Evolutionary conservation across 2,329 filamentous ascomycete species (phyloP).

Genomic region (Rosellinia necatrix): DNA sequence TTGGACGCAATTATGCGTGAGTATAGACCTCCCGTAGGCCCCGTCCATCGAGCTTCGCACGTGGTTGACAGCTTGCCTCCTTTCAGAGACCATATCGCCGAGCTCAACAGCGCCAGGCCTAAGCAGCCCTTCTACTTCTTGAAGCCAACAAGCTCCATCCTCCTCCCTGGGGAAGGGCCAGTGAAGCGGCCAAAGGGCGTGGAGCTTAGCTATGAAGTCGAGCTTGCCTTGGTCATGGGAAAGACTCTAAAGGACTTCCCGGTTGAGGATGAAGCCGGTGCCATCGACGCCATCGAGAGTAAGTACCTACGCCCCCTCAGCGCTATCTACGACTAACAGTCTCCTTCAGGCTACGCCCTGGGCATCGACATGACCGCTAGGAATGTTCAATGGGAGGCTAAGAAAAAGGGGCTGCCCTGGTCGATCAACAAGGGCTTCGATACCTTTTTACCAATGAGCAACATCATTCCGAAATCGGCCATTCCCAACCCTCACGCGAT

Average conservation of each 20-base stretch:
- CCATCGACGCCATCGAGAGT: slow-evolving; percentile 83
- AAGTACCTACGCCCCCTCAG: slow-evolving; percentile 34
- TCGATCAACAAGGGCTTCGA: slow-evolving; percentile 97
- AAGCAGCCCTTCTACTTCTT: slow-evolving; percentile 99
- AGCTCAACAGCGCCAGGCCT: slow-evolving; percentile 84
- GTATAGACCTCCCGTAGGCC: slow-evolving; percentile 38
- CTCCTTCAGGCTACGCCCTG: slow-evolving; percentile 73
- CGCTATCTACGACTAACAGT: slow-evolving; percentile 7
- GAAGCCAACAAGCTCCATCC: slow-evolving; percentile 86
- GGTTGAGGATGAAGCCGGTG: slow-evolving; percentile 73
- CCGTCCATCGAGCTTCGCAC: not conserved
- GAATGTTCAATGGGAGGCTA: slow-evolving; percentile 94
- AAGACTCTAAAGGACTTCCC: slow-evolving; percentile 78
- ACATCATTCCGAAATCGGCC: slow-evolving; percentile 76
- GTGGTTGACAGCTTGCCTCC: slow-evolving; percentile 3
- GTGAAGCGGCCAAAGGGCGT: slow-evolving; percentile 83
- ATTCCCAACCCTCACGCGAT: slow-evolving; percentile 88
- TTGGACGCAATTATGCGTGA: slow-evolving; percentile 94
- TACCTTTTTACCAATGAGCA: slow-evolving; percentile 88
- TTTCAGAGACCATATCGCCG: slow-evolving; percentile 85
- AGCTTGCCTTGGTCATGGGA: slow-evolving; percentile 87
- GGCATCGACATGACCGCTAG: slow-evolving; percentile 97
- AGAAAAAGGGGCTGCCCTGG: slow-evolving; percentile 96
- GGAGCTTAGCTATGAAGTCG: slow-evolving; percentile 91
- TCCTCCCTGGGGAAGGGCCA: slow-evolving; percentile 77